These are phyloP conservation scores for Nemania serpens DNA, from an alignment of 2,329 filamentous ascomycete species.

Conservation along the genomic window DNA sequence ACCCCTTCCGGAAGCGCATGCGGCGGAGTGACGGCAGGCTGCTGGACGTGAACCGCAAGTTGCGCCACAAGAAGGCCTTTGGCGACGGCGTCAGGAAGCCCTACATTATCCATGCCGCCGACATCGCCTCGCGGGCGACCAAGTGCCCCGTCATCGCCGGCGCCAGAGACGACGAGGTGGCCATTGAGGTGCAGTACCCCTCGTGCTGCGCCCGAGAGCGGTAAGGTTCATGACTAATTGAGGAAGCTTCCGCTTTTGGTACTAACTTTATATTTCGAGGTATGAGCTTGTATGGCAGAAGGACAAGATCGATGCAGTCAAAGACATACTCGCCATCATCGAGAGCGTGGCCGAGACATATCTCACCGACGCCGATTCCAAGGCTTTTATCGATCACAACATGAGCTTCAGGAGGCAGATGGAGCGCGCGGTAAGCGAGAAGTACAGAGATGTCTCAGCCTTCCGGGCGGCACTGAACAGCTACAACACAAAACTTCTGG, in stretches of 20 bases:
- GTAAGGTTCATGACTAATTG: slow-evolving; percentile 47
- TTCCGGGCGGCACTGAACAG: slow-evolving; percentile 75
- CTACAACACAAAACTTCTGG: slow-evolving; percentile 75
- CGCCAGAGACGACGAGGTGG: slow-evolving; percentile 57
- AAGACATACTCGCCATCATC: slow-evolving; percentile 73
- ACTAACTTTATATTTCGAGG: slow-evolving; percentile 42
- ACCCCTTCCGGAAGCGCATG: slow-evolving; percentile 57
- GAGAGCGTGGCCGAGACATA: slow-evolving; percentile 75
- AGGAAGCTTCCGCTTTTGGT: slow-evolving; percentile 18
- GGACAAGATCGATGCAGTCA: slow-evolving; percentile 77
- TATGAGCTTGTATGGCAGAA: slow-evolving; percentile 79
- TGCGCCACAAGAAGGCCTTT: slow-evolving; percentile 53
- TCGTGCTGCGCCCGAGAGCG: slow-evolving; percentile 71
- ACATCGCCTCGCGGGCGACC: slow-evolving; percentile 57
- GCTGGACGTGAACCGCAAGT: slow-evolving; percentile 52
- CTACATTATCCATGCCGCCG: slow-evolving; percentile 61
- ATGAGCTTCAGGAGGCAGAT: slow-evolving; percentile 77
- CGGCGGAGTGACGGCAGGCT: slow-evolving; percentile 49
- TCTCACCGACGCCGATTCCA: slow-evolving; percentile 70
- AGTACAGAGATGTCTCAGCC: slow-evolving; percentile 65
- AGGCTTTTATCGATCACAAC: slow-evolving; percentile 71
- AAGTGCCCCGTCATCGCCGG: slow-evolving; percentile 58
- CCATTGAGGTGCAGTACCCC: slow-evolving; percentile 81
- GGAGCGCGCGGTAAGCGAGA: slow-evolving; percentile 72
- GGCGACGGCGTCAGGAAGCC: slow-evolving; percentile 48